Conservation (phyloP, 2,329 filamentous ascomycete genomes). For the Penicillium hordei region DNA sequence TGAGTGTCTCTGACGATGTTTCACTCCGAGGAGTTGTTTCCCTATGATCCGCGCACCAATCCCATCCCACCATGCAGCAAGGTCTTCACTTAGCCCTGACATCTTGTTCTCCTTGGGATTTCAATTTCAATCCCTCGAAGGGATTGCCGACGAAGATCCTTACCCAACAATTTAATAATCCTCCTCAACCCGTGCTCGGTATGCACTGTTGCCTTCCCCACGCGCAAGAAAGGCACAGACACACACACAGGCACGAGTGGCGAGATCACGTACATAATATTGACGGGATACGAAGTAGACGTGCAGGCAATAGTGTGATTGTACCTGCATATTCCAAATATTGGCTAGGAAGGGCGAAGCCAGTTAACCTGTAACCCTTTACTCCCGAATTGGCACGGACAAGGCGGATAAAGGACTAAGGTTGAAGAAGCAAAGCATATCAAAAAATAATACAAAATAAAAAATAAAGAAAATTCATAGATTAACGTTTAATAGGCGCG, state of each 20-base stretch:
- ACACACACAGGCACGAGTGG: conserved; percentile 10
- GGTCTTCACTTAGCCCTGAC: conserved; percentile 1
- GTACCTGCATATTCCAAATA: conserved; percentile 6
- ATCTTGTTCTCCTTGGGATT: not conserved
- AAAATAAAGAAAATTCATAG: not conserved
- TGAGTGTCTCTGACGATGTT: conserved; percentile 4
- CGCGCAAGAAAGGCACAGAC: conserved; percentile 4
- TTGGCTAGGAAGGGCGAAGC: too few relatives aligned
- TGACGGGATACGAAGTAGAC: not conserved
- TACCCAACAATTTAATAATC: conserved; percentile 6
- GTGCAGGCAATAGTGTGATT: conserved; percentile 1
- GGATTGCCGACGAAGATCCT: not conserved
- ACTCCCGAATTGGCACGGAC: not conserved
- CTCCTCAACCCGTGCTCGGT: conserved; percentile 7
- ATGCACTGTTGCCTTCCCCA: conserved; percentile 3
- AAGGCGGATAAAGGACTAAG: not conserved
- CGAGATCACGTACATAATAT: conserved; percentile 7
- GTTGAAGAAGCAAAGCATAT: not conserved
- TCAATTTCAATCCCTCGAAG: not conserved
- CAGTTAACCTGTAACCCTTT: not conserved
- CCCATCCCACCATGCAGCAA: not conserved
- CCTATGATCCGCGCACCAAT: conserved; percentile 1
- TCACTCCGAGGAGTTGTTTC: conserved; percentile 1
- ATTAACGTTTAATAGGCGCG: not conserved
- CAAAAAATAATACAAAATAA: too few relatives aligned